These are phyloP conservation scores for Bondarzewia mesenterica DNA, from an alignment of 1,284 basidiomycete species.

Conservation along the genomic window DNA sequence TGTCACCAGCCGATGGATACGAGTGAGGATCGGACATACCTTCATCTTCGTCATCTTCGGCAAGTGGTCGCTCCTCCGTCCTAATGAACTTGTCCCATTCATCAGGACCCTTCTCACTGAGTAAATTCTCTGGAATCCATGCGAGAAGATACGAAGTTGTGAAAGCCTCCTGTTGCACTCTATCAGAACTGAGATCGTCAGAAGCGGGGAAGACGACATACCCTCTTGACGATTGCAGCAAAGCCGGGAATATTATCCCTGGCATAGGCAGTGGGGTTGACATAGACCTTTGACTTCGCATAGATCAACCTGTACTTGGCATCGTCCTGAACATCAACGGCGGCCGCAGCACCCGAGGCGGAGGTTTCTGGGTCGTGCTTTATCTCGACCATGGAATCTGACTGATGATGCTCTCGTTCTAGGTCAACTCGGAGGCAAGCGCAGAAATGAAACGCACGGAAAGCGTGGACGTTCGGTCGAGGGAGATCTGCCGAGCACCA, in stretches of 20 bases:
- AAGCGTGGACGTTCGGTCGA: too few relatives aligned
- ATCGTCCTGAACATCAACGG: slow-evolving; percentile 40
- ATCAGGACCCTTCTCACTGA: slow-evolving; percentile 65
- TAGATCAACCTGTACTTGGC: slow-evolving; percentile 67
- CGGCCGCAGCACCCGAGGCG: slow-evolving; percentile 12
- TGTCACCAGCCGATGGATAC: slow-evolving; percentile 8
- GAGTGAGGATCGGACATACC: slow-evolving; percentile 32
- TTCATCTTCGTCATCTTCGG: slow-evolving; percentile 58
- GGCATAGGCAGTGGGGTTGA: slow-evolving; percentile 88
- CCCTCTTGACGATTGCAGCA: slow-evolving; percentile 79
- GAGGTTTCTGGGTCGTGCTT: slow-evolving; percentile 31
- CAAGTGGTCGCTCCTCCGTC: slow-evolving; percentile 57
- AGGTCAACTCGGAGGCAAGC: too few relatives aligned
- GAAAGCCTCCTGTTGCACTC: slow-evolving; percentile 48
- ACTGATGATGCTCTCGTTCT: too few relatives aligned
- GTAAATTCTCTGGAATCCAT: slow-evolving; percentile 78
- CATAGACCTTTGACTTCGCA: slow-evolving; percentile 87
- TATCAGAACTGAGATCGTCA: slow-evolving; percentile 5
- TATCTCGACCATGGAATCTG: slow-evolving; percentile 64
- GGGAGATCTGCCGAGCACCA: too few relatives aligned
- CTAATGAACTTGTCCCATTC: slow-evolving; percentile 85
- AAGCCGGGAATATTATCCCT: slow-evolving; percentile 94
- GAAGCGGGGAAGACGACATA: slow-evolving; percentile 25
- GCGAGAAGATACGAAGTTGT: slow-evolving; percentile 72
- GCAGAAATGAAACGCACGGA: too few relatives aligned